These are phyloP conservation scores for Ochromonas danica DNA, from an alignment of 108 stramenopile species.

Conservation along the genomic window DNA sequence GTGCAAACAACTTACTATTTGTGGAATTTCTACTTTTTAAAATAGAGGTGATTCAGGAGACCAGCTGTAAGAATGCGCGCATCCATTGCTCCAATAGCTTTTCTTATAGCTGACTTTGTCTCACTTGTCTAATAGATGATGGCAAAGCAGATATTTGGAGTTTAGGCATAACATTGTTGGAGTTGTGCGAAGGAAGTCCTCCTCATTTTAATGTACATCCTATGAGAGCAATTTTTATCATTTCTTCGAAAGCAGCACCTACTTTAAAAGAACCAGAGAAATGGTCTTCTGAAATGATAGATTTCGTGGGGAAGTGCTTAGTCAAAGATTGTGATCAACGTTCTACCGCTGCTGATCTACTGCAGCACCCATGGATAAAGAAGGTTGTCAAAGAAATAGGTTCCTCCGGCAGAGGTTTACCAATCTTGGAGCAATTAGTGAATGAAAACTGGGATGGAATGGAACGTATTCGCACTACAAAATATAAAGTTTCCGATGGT, in stretches of 20 bases:
- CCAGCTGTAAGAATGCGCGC: constrained; percentile 55
- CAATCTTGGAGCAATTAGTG: constrained; percentile 8
- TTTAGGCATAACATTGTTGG: constrained; percentile 91
- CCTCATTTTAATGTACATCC: constrained; percentile 94
- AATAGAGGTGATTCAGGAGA: constrained; percentile 74
- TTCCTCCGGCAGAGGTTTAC: constrained; percentile 1
- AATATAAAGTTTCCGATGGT: not conserved
- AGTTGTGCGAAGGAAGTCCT: constrained; percentile 95
- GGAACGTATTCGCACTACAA: not conserved
- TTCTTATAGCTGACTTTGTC: not conserved
- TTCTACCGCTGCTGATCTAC: constrained; percentile 29
- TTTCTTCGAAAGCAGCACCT: constrained; percentile 59
- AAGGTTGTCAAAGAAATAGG: constrained; percentile 29
- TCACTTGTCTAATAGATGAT: constrained; percentile 58
- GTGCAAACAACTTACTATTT: not conserved
- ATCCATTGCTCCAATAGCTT: not conserved
- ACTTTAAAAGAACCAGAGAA: constrained; percentile 49
- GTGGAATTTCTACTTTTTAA: constrained; percentile 11
- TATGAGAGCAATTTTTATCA: constrained; percentile 64
- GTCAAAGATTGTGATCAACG: constrained; percentile 47
- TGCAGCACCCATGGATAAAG: constrained; percentile 40
- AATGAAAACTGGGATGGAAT: constrained; percentile 28
- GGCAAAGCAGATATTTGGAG: constrained; percentile 96
- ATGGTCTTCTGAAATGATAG: constrained; percentile 53
- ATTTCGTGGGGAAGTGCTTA: constrained; percentile 49